Conservation (phyloP, 345 rosid species). For the Bruguiera gymnorhiza region DNA sequence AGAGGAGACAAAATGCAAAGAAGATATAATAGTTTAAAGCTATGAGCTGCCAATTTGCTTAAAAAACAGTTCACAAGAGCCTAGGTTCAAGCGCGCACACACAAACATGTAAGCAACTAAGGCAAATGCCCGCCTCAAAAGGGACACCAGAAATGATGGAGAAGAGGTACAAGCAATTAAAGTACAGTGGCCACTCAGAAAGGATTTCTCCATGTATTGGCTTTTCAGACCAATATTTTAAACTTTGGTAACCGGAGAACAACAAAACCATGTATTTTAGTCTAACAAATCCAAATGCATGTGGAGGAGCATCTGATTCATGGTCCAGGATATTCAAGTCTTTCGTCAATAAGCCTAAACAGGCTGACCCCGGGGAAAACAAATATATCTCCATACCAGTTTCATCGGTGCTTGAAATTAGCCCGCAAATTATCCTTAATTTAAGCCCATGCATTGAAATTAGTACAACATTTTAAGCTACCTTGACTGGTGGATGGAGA, state of each 20-base stretch:
- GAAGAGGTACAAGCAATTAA: not conserved
- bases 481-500: no score
- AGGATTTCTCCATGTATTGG: not conserved
- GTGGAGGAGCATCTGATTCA: not conserved
- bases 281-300: not conserved
- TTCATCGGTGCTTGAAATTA: no score
- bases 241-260: not conserved
- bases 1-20: not conserved
- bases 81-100: not conserved
- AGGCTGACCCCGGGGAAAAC: no score
- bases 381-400: no score
- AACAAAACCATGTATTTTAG: conserved; percentile 1
- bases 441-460: no score
- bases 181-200: not conserved
- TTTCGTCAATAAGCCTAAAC: no score
- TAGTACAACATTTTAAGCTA: no score
- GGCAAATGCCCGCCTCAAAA: not conserved
- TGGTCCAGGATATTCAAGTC: not conserved
- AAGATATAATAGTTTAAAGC: not conserved
- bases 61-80: not conserved
- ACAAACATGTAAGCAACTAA: not conserved
- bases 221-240: not conserved
- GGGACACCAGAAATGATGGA: not conserved
- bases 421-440: no score
- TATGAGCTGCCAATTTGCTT: not conserved